Evolutionary conservation across 2,329 filamentous ascomycete genomes (phyloP).

Genomic region (Xylariaceae sp.): DNA sequence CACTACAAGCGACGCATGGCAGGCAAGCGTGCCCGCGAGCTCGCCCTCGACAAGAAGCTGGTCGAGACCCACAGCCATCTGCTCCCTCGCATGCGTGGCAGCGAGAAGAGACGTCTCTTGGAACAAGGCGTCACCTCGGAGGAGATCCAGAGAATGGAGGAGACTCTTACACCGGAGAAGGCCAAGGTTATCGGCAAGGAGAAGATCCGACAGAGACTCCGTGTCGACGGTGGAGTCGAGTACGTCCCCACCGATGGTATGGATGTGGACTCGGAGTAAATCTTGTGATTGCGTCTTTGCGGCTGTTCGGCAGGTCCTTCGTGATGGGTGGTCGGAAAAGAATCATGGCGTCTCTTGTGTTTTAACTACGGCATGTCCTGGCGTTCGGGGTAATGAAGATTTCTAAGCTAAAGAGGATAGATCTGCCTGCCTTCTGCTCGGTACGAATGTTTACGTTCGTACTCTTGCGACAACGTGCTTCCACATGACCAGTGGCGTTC

Average conservation of each 20-base stretch:
- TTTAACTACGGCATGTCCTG: conserved; percentile 27
- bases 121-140: conserved; percentile 28
- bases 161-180: conserved; percentile 25
- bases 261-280: conserved; percentile 39
- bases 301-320: conserved; percentile 2
- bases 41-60: conserved; percentile 77
- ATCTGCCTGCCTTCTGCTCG: conserved; percentile 6
- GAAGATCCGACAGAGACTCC: conserved; percentile 35
- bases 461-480: not conserved
- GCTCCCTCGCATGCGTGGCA: conserved; percentile 67
- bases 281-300: conserved; percentile 1
- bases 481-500: not conserved
- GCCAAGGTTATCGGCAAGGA: conserved; percentile 39
- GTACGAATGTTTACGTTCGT: not conserved
- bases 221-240: conserved; percentile 39
- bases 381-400: conserved; percentile 25
- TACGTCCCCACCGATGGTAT: conserved; percentile 37
- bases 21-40: conserved; percentile 79
- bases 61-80: conserved; percentile 91
- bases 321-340: conserved; percentile 18
- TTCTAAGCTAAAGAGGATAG: conserved; percentile 4
- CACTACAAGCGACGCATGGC: conserved; percentile 95
- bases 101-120: conserved; percentile 54
- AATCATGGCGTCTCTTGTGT: conserved; percentile 24
- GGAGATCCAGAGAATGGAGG: conserved; percentile 35